Conservation (phyloP, 805 yeast species). For the Candida hungchunana region DNA sequence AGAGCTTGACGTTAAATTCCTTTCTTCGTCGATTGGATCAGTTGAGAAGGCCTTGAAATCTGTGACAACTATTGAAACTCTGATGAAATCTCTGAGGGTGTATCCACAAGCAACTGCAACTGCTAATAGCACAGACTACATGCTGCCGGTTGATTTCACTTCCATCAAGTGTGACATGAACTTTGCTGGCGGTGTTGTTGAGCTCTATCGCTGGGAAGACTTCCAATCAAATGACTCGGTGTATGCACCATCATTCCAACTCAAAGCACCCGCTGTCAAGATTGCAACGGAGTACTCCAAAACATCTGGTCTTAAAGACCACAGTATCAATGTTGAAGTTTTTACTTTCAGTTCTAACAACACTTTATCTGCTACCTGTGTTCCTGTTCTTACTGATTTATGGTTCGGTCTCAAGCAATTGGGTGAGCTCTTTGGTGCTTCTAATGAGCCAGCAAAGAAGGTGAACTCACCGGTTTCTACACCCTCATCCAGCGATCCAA, state of each 20-base stretch:
- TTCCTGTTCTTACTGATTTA: constrained; percentile 69
- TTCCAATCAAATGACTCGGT: constrained; percentile 33
- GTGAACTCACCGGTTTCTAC: constrained; percentile 9
- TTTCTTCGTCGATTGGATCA: constrained; percentile 51
- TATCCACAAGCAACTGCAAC: constrained; percentile 4
- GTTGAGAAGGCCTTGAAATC: constrained; percentile 52
- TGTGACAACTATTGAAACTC: constrained; percentile 37
- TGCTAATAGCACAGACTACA: constrained; percentile 14
- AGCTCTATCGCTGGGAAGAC: constrained; percentile 34
- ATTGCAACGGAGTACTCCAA: constrained; percentile 52
- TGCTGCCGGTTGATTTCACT: constrained; percentile 22
- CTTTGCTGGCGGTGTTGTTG: constrained; percentile 69
- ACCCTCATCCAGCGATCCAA: constrained; percentile 30
- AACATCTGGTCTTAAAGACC: constrained; percentile 36
- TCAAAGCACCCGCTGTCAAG: constrained; percentile 74
- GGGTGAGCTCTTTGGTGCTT: constrained; percentile 32
- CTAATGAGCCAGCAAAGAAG: constrained; percentile 4
- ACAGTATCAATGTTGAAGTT: constrained; percentile 46
- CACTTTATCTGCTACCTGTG: constrained; percentile 64
- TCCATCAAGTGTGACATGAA: constrained; percentile 48
- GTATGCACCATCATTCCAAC: constrained; percentile 44
- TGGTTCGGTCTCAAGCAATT: constrained; percentile 44
- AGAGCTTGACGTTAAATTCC: constrained; percentile 58
- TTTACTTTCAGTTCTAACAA: constrained; percentile 70
- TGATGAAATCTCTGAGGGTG: constrained; percentile 20